Conservation (phyloP, 805 yeast genomes). For the Monosporozyma aerobia region DNA sequence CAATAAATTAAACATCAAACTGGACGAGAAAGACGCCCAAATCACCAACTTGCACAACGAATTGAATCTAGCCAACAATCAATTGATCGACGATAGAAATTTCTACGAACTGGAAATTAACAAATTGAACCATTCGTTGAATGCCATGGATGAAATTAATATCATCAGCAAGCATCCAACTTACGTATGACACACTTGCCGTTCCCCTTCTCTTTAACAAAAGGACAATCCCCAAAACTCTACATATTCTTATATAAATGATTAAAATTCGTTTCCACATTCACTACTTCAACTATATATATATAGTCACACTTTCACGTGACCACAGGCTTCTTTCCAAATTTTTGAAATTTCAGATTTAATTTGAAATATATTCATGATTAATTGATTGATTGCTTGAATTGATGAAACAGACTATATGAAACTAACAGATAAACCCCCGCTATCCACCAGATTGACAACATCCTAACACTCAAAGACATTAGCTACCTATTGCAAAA, state of each 20-base stretch:
- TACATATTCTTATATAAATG: not conserved
- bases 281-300: too few species aligned
- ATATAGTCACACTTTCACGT: not conserved
- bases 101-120: not conserved
- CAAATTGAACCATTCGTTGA: not conserved
- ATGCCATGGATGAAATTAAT: not conserved
- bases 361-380: not conserved
- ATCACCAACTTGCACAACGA: not conserved
- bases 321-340: not conserved
- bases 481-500: too few species aligned
- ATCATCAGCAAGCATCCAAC: not conserved
- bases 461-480: too few species aligned
- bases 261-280: not conserved
- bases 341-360: not conserved
- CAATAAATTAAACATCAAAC: not conserved
- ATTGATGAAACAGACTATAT: too few species aligned
- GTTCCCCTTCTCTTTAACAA: too few species aligned
- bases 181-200: not conserved
- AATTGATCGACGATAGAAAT: slow-evolving; percentile 1
- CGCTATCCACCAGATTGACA: too few species aligned
- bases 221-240: too few species aligned
- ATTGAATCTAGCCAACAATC: not conserved
- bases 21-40: not conserved
- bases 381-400: not conserved
- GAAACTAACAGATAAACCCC: too few species aligned